A percentile compares a stretch with the other conserved stretches of the same genome.
phyloP scores from a whole-genome alignment of 768 basidiomycete genomes.

The Phanerochaete carnosa region DNA sequence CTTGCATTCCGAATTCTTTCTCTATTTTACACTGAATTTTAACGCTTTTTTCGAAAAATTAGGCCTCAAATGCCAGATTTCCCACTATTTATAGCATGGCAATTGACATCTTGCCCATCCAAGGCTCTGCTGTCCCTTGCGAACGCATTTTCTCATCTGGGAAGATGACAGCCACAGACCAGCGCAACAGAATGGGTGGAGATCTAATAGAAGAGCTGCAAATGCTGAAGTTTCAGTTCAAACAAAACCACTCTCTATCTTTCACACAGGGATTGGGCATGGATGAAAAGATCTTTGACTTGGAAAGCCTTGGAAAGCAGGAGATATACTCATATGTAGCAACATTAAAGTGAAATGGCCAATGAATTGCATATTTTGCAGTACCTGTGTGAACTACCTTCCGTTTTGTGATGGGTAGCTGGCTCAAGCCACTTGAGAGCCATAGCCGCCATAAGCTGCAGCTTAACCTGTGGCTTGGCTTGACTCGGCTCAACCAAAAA shows the following conservation, averaged over 20 bases:
- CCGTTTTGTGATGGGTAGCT: no score
- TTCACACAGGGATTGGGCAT: not conserved
- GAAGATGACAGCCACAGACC: not conserved
- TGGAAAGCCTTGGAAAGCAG: not conserved
- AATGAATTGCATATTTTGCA: not conserved
- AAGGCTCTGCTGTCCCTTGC: slow-evolving; percentile 5
- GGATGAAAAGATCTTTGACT: no score
- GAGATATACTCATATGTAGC: not conserved
- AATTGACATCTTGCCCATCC: not conserved
- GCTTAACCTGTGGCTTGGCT: not conserved
- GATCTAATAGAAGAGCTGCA: slow-evolving; percentile 2
- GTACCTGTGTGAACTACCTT: not conserved
- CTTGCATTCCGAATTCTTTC: not conserved
- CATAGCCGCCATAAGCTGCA: no score
- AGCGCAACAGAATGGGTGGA: not conserved
- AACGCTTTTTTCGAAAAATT: not conserved
- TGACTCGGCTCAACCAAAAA: not conserved
- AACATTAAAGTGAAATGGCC: not conserved
- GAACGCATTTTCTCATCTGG: slow-evolving; percentile 10
- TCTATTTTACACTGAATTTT: not conserved
- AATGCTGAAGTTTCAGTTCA: slow-evolving; percentile 1
- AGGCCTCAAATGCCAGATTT: not conserved
- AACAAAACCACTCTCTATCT: not conserved
- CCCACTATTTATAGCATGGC: not conserved
- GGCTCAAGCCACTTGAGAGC: not conserved